Evolutionary conservation across 2,329 filamentous ascomycete genomes (phyloP), one percentile per base, ranked within the genome.

Genomic region (Penicillium sp.): DNA sequence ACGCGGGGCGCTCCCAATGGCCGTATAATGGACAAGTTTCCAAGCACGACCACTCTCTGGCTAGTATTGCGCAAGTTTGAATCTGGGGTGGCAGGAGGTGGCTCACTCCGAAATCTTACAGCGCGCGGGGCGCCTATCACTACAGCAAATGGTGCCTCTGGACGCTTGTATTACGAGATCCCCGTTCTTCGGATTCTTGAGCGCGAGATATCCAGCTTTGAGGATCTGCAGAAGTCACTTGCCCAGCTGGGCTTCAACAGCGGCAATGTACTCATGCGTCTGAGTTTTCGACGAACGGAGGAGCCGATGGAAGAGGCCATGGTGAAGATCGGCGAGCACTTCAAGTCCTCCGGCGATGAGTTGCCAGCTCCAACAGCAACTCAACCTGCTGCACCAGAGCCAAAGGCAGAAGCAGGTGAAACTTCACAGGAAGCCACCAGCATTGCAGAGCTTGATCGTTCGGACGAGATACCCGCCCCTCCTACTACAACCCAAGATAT

Each of bases 31-130:
- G 82, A 92, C 59, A 95, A 92, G 59, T 88, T 96, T 44, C 81
- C 89, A 1, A 94, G 85, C 62, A 84, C 86, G 49, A 85, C 86
- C 23, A 85, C 87, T 12, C 61, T 98, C 64, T 98, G 92, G 92
- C 77, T 87, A 51, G 73, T 96, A 17, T 61, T 98, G 39, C 82
- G 92, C 42, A 86, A 92, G 58, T 94, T 96, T 50, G 92, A 98
- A 65, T 83, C 83, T 47, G 80, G 77, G 22, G 75, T 77, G 15
- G 76, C 77, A n/a, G 79, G 73, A 32, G 71, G 72, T 40, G 74
- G 74, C 6, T 71, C 66, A 37, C 77, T 71, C 38, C 69, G 85
- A 49, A 95, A 95, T 60, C 77, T 98, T 51, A 96, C 92, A 0
- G 87, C 82, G 10, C 75, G 89, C 44, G 87, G 82, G 2, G 73